Evolutionary conservation across 257 asterid genomes (phyloP), one percentile per base, ranked within the genome.

Genomic region (Perilla frutescens): DNA sequence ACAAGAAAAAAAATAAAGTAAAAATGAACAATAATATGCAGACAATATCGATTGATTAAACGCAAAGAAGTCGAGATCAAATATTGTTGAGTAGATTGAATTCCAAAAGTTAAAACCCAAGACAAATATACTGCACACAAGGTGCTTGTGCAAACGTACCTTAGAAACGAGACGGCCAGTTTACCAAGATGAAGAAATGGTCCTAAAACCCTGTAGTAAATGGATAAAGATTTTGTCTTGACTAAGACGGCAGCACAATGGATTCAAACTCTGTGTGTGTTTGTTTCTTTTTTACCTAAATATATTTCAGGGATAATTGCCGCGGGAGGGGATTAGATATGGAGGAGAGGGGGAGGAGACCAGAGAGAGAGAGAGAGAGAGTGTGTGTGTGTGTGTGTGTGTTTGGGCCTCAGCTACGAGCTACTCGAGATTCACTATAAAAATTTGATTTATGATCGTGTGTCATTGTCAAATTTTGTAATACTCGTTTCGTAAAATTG

Each of bases 141-240:
- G 78, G 78, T 77, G 82, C 29, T 77, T 70, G 82, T 29, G n/a
- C 5, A 77, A 73, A 68, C 54, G 84, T 61, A 59, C 80, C 82
- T 76, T 6, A 56, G 68, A 78, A 62, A 62, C 13, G 45, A 66
- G 31, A 48, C 55, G 26, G 40, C 40, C 64, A 54, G 50, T 12
- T 74, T 20, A 62, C 14, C 1, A 11, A 44, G 39, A 51, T 7
- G 57, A 41, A 59, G 12, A 56, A 70, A 53, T 43, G 71, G 56
- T 10, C 26, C 14, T 5, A 45, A 29, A 26, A 55, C 58, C 56
- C 58, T 6, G 31, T 26, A 45, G 26, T 41, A 65, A 65, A 47
- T 66, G 13, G 71, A 47, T 26, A 65, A 31, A 29, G 39, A 6
- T 5, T 29, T 57, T 5, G 1, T 64, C 6, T 62, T 40, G 70